Evolutionary conservation across 345 rosid species (phyloP), one percentile per base, ranked within the genome.

Genomic region (Hypericum androsaemum): DNA sequence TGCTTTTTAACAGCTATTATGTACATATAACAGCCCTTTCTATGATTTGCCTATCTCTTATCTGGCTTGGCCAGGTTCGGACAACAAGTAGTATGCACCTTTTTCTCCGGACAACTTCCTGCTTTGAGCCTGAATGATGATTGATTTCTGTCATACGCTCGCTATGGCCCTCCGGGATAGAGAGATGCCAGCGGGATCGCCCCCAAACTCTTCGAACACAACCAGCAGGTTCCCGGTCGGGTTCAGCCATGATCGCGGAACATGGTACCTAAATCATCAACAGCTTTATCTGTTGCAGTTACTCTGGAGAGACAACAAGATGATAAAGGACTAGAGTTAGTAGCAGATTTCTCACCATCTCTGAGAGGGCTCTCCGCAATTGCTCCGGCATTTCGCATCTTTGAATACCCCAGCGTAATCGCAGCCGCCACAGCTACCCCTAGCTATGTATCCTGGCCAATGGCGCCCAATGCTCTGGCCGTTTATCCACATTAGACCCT

Each of bases 201-300:
- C 75, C 0, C 79, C 79, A 54, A 47, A 54, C 58, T 70, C 75
- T 65, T 74, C 79, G 5, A 70, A 70, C 12, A 74, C 51, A 4
- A 64, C 71, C 14, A 74, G 43, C 1, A 64, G 47, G 45, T 74
- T 74, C 22, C 66, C 70, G 3, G 41, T 52, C 12, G 75, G 66
- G 8, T 37, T 63, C 36, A 74, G 63, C 75, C 75, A 74, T 40
- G 73, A 70, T 12, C 79, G 67, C 13, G 75, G 75, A 36, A 74
- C 57, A 22, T 74, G 79, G 70, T 74, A 74, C 79, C 79, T 74
- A 65, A 32, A 14, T 43, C 5, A 13, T 9, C 54, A 41, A 41
- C 38, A 45, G 16, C 41, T 12, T 10, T 43, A 32, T 47, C 6
- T 17, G 11, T 5, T 36, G 43, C 7, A 14, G 11, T 49, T 37